phyloP scores from a whole-genome alignment of 345 rosid species.

The Zanthoxylum bungeanum region DNA sequence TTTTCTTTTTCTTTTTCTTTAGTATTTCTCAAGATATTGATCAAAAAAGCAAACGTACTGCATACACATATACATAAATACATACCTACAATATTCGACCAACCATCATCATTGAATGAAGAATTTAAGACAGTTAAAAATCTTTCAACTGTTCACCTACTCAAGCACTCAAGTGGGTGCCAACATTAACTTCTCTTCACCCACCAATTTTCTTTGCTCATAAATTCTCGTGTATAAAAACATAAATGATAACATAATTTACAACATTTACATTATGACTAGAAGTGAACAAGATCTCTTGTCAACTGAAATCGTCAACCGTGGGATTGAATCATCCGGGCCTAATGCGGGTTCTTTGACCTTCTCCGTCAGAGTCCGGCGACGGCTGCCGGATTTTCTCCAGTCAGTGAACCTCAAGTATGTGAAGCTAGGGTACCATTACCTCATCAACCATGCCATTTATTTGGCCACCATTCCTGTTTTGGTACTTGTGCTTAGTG shows the following conservation, averaged over 20 bases:
- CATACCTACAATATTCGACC: too few relatives aligned
- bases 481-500: conserved; percentile 73
- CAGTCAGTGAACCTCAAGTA: conserved; percentile 95
- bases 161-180: conserved; percentile 34
- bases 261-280: conserved; percentile 23
- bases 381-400: conserved; percentile 88
- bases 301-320: conserved; percentile 91
- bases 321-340: conserved; percentile 84
- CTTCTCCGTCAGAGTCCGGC: conserved; percentile 88
- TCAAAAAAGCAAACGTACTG: too few relatives aligned
- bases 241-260: too few relatives aligned
- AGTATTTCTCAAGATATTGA: not conserved
- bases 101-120: conserved; percentile 28
- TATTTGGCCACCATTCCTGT: conserved; percentile 90
- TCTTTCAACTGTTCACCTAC: conserved; percentile 48
- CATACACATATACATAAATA: too few relatives aligned
- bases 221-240: not conserved
- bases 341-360: conserved; percentile 84
- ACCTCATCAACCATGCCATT: conserved; percentile 89
- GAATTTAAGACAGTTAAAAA: conserved; percentile 42
- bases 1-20: too few relatives aligned
- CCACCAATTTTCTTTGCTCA: conserved; percentile 30
- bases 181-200: conserved; percentile 55
- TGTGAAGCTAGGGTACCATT: conserved; percentile 90
- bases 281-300: conserved; percentile 69